These are phyloP conservation scores for Cutaneotrichosporon cyanovorans DNA, from an alignment of 1,284 basidiomycete species.

Conservation along the genomic window DNA sequence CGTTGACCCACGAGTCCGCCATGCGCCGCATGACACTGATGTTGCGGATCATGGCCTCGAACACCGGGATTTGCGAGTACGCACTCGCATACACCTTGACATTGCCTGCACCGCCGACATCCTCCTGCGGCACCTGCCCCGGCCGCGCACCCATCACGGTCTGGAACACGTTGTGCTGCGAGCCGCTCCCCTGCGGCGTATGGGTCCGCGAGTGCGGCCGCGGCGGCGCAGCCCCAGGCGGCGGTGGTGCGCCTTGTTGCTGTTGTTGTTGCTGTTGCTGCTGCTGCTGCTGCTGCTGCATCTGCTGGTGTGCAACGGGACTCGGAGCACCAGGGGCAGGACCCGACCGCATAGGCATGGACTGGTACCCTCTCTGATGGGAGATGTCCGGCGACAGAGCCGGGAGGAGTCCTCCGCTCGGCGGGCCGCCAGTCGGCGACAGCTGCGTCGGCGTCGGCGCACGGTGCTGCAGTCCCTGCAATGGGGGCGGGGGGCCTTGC, in stretches of 20 bases:
- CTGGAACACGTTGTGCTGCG: constrained; percentile 35
- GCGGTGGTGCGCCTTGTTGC: not conserved
- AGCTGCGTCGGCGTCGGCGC: too few relatives aligned
- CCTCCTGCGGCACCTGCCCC: constrained; percentile 30
- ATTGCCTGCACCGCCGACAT: constrained; percentile 20
- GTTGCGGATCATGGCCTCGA: constrained; percentile 93
- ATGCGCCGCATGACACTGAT: constrained; percentile 97
- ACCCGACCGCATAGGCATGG: not conserved
- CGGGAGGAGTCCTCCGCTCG: constrained; percentile 6
- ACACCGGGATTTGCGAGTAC: constrained; percentile 55
- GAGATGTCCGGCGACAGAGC: constrained; percentile 9
- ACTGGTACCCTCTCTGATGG: not conserved
- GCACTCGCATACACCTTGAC: constrained; percentile 43
- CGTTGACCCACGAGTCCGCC: constrained; percentile 78
- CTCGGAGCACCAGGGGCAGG: too few relatives aligned
- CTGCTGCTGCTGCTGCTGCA: not conserved
- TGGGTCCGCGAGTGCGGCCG: constrained; percentile 4
- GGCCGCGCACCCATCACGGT: constrained; percentile 37
- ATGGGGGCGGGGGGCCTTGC: too few relatives aligned
- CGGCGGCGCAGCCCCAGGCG: not conserved
- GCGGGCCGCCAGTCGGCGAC: not conserved
- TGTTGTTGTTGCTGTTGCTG: constrained; percentile 3
- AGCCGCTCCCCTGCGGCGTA: constrained; percentile 10
- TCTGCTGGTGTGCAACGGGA: too few relatives aligned
- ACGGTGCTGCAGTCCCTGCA: too few relatives aligned